These are phyloP conservation scores for Penicillium macrosclerotiorum DNA, from an alignment of 495 filamentous ascomycete genomes.

Conservation along the genomic window DNA sequence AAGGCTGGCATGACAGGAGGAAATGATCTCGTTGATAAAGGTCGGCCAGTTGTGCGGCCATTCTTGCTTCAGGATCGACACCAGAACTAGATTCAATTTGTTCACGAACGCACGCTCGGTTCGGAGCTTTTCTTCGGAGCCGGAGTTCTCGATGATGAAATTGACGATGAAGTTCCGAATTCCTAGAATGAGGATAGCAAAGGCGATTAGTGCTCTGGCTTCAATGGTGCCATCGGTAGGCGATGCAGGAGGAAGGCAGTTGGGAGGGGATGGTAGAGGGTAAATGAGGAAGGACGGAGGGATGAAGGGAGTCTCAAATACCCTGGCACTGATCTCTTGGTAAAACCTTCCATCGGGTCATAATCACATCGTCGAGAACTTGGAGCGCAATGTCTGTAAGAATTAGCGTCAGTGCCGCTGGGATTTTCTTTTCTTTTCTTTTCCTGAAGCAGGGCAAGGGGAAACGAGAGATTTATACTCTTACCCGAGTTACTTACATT, in stretches of 20 bases:
- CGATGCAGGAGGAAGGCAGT: not conserved
- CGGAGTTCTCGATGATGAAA: conserved; percentile 91
- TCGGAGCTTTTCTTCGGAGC: conserved; percentile 79
- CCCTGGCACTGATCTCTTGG: conserved; percentile 94
- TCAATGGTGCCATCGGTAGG: too few relatives aligned
- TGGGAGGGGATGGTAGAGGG: not conserved
- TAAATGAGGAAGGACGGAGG: not conserved
- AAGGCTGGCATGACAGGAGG: conserved; percentile 87
- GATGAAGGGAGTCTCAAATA: conserved; percentile 28
- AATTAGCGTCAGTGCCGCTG: conserved; percentile 49
- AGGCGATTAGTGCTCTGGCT: conserved; percentile 12
- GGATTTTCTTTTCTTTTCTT: not conserved
- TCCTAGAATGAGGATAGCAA: conserved; percentile 46
- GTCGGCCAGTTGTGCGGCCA: conserved; percentile 99
- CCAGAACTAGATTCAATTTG: conserved; percentile 95
- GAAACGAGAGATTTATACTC: not conserved
- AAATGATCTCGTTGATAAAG: conserved; percentile 99
- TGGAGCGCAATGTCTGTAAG: conserved; percentile 89
- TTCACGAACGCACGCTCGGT: conserved; percentile 84
- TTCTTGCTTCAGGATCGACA: conserved; percentile 97
- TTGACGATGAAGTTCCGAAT: conserved; percentile 98
- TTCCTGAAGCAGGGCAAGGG: not conserved
- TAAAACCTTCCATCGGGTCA: conserved; percentile 97
- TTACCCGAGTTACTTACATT: conserved; percentile 88
- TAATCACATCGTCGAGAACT: conserved; percentile 96